Percentiles rank a stretch among this genome's conserved stretches.
Evolutionary conservation across 306 rosid genomes (phyloP).

Genomic region (Aeschynomene evenia): DNA sequence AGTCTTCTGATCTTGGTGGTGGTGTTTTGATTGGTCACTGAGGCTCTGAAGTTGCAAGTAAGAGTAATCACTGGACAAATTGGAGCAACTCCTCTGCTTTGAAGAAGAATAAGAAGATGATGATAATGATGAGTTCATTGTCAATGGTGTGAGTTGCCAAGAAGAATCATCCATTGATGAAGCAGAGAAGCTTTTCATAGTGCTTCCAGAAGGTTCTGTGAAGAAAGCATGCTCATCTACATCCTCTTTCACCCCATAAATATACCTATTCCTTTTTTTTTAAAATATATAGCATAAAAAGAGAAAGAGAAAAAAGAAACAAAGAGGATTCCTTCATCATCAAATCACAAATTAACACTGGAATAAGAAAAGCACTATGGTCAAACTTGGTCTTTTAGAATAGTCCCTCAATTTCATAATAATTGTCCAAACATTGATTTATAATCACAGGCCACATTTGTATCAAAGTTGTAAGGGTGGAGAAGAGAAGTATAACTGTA

Average conservation of each 20-base stretch:
- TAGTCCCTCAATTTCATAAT: too few species aligned
- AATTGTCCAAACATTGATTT: too few species aligned
- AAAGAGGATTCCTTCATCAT: background rate
- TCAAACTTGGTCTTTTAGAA: background rate
- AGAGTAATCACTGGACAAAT: slow-evolving; percentile 49
- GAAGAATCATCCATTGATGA: slow-evolving; percentile 64
- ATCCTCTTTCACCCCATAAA: slow-evolving; percentile 62
- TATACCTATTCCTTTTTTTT: slow-evolving; percentile 54
- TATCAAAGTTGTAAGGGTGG: too few species aligned
- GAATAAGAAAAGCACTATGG: background rate
- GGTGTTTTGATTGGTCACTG: slow-evolving; percentile 37
- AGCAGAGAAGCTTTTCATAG: slow-evolving; percentile 52
- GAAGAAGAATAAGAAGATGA: slow-evolving; percentile 52
- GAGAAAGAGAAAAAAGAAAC: background rate
- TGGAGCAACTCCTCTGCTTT: slow-evolving; percentile 54
- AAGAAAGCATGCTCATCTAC: slow-evolving; percentile 77
- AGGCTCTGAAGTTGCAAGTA: slow-evolving; percentile 66
- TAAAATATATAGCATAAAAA: background rate
- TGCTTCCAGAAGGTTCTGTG: slow-evolving; percentile 73
- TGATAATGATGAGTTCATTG: slow-evolving; percentile 64
- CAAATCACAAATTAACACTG: background rate
- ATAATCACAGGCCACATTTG: too few species aligned
- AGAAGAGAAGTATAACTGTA: too few species aligned
- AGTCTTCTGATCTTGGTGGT: slow-evolving; percentile 39
- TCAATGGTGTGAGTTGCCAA: slow-evolving; percentile 78